Evolutionary conservation across 2,329 filamentous ascomycete genomes (phyloP).

Genomic region (Didymellaceae sp.): DNA sequence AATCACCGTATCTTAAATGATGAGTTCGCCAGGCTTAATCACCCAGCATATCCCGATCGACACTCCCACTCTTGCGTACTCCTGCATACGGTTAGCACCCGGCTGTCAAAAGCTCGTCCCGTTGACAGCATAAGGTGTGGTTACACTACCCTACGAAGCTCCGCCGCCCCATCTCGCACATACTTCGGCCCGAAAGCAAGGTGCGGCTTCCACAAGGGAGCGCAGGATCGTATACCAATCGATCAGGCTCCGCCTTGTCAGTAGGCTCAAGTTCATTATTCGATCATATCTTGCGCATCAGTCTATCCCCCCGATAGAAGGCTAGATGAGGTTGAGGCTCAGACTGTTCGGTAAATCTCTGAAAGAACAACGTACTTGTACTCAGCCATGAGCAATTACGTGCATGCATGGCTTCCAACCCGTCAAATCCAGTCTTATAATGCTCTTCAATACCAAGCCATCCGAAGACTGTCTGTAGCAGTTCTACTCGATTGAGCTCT

Average conservation of each 20-base stretch:
- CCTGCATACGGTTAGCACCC: background rate
- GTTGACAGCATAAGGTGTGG: background rate
- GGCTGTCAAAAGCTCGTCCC: background rate
- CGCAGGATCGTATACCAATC: background rate
- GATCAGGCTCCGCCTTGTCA: background rate
- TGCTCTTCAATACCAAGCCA: too few relatives aligned
- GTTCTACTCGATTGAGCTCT: too few relatives aligned
- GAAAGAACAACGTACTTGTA: too few relatives aligned
- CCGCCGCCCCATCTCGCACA: background rate
- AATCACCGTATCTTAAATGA: too few relatives aligned
- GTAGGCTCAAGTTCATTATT: background rate
- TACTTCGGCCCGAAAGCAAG: background rate
- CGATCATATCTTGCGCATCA: too few relatives aligned
- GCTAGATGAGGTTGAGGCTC: too few relatives aligned
- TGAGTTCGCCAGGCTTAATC: background rate
- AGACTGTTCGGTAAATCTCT: too few relatives aligned
- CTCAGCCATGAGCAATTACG: too few relatives aligned
- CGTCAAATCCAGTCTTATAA: too few relatives aligned
- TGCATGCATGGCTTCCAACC: too few relatives aligned
- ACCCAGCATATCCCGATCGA: background rate
- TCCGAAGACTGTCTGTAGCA: too few relatives aligned
- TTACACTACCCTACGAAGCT: constrained; percentile 4
- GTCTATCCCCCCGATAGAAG: too few relatives aligned
- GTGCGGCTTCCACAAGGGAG: background rate
- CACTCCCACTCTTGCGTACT: background rate